Evolutionary conservation across 768 basidiomycete genomes (phyloP), one percentile per base, ranked within the genome.

Genomic region (Pisolithus tinctorius): DNA sequence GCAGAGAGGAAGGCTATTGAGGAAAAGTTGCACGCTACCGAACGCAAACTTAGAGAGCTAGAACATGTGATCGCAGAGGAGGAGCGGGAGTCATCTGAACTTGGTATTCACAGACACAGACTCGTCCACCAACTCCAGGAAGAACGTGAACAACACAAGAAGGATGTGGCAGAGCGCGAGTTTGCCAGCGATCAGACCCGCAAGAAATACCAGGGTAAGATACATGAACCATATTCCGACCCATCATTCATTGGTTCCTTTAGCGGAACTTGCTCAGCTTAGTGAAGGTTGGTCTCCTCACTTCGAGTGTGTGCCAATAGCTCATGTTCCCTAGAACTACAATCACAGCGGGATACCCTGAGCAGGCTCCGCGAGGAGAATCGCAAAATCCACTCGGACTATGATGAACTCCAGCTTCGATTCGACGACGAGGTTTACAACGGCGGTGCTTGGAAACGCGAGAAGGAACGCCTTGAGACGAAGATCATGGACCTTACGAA

Each of bases 401-500:
- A 83, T 47, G 87, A 89, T 50, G 80, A 86, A 36, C 74, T 92
- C 4, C 86, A 88, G 58, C 68, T 86, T 31, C 78, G 80, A 37
- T 83, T 81, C 56, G 86, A 90, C 53, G 85, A 88, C 54, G 88
- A 90, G 60, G 75, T 86, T 7, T 86, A 84, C 65, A 85, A 79
- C 51, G 83, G 85, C 44, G 78, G 82, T 13, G 80, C 84, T 4
- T 92, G 89, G 91, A 86, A 85, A 71, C 86, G 88, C 62, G 90
- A 93, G 71, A 89, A 83, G 65, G 89, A 92, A 52, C 84, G 88
- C 10, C 72, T 92, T 70, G 88, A 93, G 54, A 85, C 80, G 48
- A 91, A 88, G 76, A 88, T 93, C 48, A 65, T 64, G 4, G 86
- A 92, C 63, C 61, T 90, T 52, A 83, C 79, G 23, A 83, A 81